phyloP scores from a whole-genome alignment of 305 asterid species.

The Fraxinus velutina region DNA sequence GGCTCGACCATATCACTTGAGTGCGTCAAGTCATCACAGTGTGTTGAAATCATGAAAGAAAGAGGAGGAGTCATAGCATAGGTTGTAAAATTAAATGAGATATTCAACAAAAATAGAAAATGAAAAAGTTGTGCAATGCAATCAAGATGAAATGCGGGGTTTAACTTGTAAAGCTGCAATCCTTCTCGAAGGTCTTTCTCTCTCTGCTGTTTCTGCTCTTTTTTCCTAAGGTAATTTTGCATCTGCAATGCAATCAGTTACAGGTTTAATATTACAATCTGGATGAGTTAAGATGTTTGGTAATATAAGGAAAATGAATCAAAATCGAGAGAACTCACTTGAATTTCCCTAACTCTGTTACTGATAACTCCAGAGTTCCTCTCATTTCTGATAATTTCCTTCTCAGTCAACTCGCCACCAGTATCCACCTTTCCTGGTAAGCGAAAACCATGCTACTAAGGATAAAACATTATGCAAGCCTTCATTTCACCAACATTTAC shows the following conservation, averaged over 20 bases:
- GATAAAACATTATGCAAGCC: background rate
- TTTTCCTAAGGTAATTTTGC: slow-evolving; percentile 50
- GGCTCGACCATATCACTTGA: background rate
- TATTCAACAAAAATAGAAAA: background rate
- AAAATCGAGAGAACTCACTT: slow-evolving; percentile 44
- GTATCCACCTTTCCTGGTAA: slow-evolving; percentile 68
- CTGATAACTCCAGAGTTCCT: slow-evolving; percentile 83
- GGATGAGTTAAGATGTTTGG: background rate
- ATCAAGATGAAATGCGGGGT: slow-evolving; percentile 15
- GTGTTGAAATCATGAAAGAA: background rate
- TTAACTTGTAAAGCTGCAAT: slow-evolving; percentile 66
- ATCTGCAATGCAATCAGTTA: slow-evolving; percentile 30
- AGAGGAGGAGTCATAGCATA: background rate
- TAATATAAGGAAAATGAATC: background rate
- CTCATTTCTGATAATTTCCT: slow-evolving; percentile 82
- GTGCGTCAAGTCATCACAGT: background rate
- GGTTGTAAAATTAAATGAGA: background rate
- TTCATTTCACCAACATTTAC: background rate
- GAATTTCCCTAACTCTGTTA: slow-evolving; percentile 73
- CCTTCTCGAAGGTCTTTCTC: slow-evolving; percentile 72
- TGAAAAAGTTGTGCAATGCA: background rate
- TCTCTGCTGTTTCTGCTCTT: slow-evolving; percentile 61
- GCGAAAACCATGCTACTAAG: background rate
- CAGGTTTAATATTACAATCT: background rate
- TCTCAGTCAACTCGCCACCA: slow-evolving; percentile 74